These are phyloP conservation scores for Hymenoscyphus linearis DNA, from an alignment of 2,329 filamentous ascomycete genomes.

Conservation along the genomic window DNA sequence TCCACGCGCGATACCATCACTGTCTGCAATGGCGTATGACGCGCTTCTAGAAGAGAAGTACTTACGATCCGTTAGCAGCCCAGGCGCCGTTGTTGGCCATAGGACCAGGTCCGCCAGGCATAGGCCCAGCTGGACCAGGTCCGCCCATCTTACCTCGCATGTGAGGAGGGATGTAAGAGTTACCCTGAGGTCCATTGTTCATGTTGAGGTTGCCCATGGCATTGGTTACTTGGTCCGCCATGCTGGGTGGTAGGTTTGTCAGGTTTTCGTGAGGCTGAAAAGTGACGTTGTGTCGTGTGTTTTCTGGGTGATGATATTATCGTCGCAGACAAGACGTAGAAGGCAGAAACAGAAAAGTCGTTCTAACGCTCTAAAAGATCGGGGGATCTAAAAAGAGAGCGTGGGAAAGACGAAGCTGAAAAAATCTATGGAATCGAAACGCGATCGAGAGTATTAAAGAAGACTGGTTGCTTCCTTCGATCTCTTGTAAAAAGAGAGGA, in stretches of 20 bases:
- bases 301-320: conserved; percentile 9
- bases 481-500: conserved; percentile 7
- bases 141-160: conserved; percentile 55
- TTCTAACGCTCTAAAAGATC: conserved; percentile 22
- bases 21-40: background rate
- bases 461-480: conserved; percentile 19
- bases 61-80: conserved; percentile 47
- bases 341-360: conserved; percentile 10
- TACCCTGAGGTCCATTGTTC: conserved; percentile 43
- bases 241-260: conserved; percentile 2
- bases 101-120: conserved; percentile 17
- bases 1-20: background rate
- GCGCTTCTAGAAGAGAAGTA: conserved; percentile 17
- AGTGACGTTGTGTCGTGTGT: background rate
- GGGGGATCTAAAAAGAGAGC: conserved; percentile 24
- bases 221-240: conserved; percentile 1
- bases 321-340: conserved; percentile 9
- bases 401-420: conserved; percentile 17
- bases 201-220: conserved; percentile 44
- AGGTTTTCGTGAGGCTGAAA: conserved; percentile 14
- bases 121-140: conserved; percentile 17
- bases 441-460: conserved; percentile 28
- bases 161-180: conserved; percentile 83
- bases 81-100: conserved; percentile 57
- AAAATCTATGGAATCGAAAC: conserved; percentile 28